Percentiles rank a stretch among this genome's conserved stretches.
Evolutionary conservation across 768 basidiomycete species (phyloP).

Genomic region (Kwoniella europaea): DNA sequence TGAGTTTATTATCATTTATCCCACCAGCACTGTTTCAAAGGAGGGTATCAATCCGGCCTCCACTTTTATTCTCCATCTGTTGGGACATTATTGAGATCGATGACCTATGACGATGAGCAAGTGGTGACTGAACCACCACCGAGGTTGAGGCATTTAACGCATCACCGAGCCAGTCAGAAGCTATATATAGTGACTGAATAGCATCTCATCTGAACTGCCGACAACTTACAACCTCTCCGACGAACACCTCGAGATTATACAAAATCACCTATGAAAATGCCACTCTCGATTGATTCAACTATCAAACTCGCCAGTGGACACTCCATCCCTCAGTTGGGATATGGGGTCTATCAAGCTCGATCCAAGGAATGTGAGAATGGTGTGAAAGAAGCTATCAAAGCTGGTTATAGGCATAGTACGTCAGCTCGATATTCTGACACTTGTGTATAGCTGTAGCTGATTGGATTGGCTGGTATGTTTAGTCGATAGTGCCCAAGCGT

Average conservation of each 20-base stretch:
- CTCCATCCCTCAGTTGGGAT: conserved; percentile 55
- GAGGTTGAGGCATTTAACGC: conserved; percentile 10
- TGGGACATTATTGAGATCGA: background rate
- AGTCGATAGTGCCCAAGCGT: conserved; percentile 28
- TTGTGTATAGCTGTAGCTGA: background rate
- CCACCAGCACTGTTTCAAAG: background rate
- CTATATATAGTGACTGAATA: background rate
- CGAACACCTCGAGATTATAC: background rate
- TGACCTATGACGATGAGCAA: background rate
- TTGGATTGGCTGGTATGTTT: background rate
- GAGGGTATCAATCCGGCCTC: background rate
- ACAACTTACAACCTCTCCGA: background rate
- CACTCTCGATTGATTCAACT: conserved; percentile 25
- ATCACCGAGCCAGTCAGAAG: background rate
- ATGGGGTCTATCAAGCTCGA: conserved; percentile 56
- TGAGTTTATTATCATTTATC: conserved; percentile 1
- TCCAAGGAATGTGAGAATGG: conserved; percentile 44
- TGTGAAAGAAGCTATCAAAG: conserved; percentile 41
- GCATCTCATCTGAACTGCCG: background rate
- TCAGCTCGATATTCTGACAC: background rate
- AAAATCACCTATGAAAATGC: conserved; percentile 14
- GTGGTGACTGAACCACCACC: background rate
- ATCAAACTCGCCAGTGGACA: conserved; percentile 44
- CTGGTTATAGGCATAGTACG: conserved; percentile 51
- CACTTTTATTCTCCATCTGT: conserved; percentile 2